These are phyloP conservation scores for Paraphoma sp. DNA, from an alignment of 2,329 filamentous ascomycete genomes.

Conservation along the genomic window DNA sequence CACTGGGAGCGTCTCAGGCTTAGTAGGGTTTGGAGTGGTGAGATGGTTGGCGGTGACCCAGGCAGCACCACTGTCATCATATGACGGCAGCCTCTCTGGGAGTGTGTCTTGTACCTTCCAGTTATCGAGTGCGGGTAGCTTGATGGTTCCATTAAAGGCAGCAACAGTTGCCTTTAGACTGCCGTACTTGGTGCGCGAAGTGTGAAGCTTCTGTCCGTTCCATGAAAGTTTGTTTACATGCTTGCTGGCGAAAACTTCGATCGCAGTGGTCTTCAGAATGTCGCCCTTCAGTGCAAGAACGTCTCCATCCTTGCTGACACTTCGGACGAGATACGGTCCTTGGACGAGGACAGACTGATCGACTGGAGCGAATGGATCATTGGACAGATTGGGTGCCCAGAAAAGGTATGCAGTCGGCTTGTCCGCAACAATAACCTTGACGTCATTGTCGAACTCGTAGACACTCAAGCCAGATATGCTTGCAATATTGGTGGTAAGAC, in stretches of 20 bases:
- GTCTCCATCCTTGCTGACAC: constrained; percentile 27
- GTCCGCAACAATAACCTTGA: constrained; percentile 47
- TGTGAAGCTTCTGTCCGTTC: constrained; percentile 45
- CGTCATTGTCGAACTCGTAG: constrained; percentile 45
- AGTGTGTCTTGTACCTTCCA: constrained; percentile 60
- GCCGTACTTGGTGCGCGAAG: constrained; percentile 44
- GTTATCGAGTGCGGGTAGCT: constrained; percentile 50
- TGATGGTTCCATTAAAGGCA: constrained; percentile 28
- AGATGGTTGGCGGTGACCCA: constrained; percentile 53
- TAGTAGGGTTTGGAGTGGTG: constrained; percentile 46
- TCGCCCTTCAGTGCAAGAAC: constrained; percentile 46
- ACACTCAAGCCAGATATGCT: constrained; percentile 42
- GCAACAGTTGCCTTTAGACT: constrained; percentile 42
- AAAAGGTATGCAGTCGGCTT: constrained; percentile 47
- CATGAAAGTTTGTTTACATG: constrained; percentile 40
- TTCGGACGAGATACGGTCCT: constrained; percentile 51
- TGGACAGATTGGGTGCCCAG: constrained; percentile 49
- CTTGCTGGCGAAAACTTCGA: constrained; percentile 48
- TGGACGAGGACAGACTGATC: constrained; percentile 50
- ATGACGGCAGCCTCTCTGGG: constrained; percentile 55
- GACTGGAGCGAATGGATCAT: constrained; percentile 48
- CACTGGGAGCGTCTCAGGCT: constrained; percentile 48
- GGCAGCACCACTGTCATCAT: constrained; percentile 51
- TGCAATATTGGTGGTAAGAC: constrained; percentile 41
- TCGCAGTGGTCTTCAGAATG: constrained; percentile 36